Percentiles rank a stretch among this genome's conserved stretches.
Evolutionary conservation across 2,329 filamentous ascomycete genomes (phyloP).

Genomic region (Venturia asperata): DNA sequence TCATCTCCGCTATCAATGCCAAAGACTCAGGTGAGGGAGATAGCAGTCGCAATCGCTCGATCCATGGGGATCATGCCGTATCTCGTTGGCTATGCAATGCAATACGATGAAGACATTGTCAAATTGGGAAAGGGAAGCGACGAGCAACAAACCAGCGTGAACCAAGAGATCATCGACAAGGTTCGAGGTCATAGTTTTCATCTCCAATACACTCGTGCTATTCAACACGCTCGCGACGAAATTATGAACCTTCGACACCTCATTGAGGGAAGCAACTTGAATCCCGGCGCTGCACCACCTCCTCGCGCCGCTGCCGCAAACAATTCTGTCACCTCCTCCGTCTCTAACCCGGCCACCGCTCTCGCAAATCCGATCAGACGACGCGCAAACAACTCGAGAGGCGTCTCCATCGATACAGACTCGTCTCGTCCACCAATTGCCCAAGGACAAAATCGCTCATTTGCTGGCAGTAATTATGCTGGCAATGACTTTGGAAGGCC

Average conservation of each 20-base stretch:
- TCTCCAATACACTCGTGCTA: not conserved
- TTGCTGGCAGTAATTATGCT: not conserved
- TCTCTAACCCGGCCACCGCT: not conserved
- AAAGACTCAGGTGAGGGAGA: not conserved
- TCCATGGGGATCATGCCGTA: not conserved
- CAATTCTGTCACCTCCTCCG: not conserved
- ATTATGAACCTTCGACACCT: not conserved
- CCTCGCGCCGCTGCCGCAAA: not conserved
- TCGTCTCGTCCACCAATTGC: slow-evolving; percentile 4
- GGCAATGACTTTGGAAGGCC: not conserved
- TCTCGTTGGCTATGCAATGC: not conserved
- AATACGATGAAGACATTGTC: not conserved
- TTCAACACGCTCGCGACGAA: not conserved
- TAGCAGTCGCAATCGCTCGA: not conserved
- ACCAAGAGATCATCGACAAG: not conserved
- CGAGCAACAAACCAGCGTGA: not conserved
- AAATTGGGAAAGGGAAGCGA: not conserved
- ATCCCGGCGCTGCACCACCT: not conserved
- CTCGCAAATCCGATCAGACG: not conserved
- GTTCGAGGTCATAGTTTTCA: not conserved
- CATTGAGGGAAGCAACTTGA: not conserved
- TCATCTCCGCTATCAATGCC: not conserved
- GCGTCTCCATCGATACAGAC: not conserved
- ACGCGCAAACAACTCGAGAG: not conserved
- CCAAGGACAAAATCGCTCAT: not conserved